These are phyloP conservation scores for Shiraia sp. DNA, from an alignment of 2,329 filamentous ascomycete species.

Conservation along the genomic window DNA sequence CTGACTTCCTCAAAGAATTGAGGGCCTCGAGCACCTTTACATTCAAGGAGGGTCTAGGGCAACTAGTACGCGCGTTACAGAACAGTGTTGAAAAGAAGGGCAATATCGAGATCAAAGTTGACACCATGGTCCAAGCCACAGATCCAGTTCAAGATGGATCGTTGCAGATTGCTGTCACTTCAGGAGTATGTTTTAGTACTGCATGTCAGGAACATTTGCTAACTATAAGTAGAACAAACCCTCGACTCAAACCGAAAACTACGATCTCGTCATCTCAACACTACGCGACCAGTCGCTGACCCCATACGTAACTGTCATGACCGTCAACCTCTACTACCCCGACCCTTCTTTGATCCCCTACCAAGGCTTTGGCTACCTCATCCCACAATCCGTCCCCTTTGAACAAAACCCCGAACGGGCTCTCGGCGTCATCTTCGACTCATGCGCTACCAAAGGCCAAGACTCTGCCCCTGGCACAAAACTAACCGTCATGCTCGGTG, in stretches of 20 bases:
- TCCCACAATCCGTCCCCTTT: slow-evolving; percentile 72
- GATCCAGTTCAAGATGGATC: slow-evolving; percentile 13
- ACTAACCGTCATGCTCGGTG: slow-evolving; percentile 91
- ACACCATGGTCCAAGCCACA: slow-evolving; percentile 30
- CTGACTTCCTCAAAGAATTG: slow-evolving; percentile 36
- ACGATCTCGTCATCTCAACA: slow-evolving; percentile 37
- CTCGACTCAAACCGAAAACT: slow-evolving; percentile 20
- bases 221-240: slow-evolving; percentile 15
- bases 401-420: slow-evolving; percentile 79
- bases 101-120: slow-evolving; percentile 47
- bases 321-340: slow-evolving; percentile 86
- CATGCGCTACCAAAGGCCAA: slow-evolving; percentile 63
- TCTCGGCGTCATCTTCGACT: slow-evolving; percentile 92
- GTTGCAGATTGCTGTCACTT: slow-evolving; percentile 26
- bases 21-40: slow-evolving; percentile 46
- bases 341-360: slow-evolving; percentile 66
- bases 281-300: slow-evolving; percentile 53
- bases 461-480: slow-evolving; percentile 72
- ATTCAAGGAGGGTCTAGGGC: slow-evolving; percentile 50
- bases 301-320: slow-evolving; percentile 80
- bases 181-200: slow-evolving; percentile 23
- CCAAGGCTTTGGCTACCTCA: slow-evolving; percentile 86
- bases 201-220: slow-evolving; percentile 3
- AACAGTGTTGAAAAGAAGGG: slow-evolving; percentile 41
- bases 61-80: slow-evolving; percentile 44